Evolutionary conservation across 768 basidiomycete species (phyloP), one percentile per base, ranked within the genome.

Genomic region (Boletellus ananas): DNA sequence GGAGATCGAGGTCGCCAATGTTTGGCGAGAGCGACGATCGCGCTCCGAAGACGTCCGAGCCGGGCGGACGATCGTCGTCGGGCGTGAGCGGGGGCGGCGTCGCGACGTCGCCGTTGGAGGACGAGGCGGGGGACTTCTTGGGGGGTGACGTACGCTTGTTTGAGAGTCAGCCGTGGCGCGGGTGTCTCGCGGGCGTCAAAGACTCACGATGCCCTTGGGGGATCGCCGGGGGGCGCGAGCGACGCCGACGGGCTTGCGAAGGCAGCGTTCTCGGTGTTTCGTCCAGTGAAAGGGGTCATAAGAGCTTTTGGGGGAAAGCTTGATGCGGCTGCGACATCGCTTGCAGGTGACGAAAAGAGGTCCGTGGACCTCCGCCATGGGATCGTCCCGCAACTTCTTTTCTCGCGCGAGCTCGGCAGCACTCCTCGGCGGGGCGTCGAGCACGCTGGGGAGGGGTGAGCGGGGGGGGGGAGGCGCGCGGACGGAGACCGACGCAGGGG

Each of bases 261-360:
- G 61, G 62, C 85, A 87, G 27, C 84, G 74, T 35, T 72, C 72
- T 29, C 79, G 74, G 59, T 87, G 85, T 55, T 78, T 82, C 39
- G 69, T 62, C 85, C 85, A 87, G 64, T 87, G 85, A 58, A 77
- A 78, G 27, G 75, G 74, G 58, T 87, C 85, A 57, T 76, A 87
- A 18, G 72, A 72, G 64, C 81, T 84, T 67, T 86, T 87, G 29
- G 72, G 65, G 14, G 84, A 86, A 23, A 87, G 77, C 62, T 84
- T 84, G 66, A 87, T 85, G 13, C 70, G 67, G 25, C 59, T 67
- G 34, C 73, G 71, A 64, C 85, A 87, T 45, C 74, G 74, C 53
- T 68, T 71, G 68, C 84, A 86, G 47, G 72, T 70, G 44, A 83
- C 79, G 45, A 72, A 72, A 23, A 74, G 70, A 6, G 79, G 79